phyloP scores from a whole-genome alignment of 1,139 yeast genomes.

The Meyerozyma guilliermondii region DNA sequence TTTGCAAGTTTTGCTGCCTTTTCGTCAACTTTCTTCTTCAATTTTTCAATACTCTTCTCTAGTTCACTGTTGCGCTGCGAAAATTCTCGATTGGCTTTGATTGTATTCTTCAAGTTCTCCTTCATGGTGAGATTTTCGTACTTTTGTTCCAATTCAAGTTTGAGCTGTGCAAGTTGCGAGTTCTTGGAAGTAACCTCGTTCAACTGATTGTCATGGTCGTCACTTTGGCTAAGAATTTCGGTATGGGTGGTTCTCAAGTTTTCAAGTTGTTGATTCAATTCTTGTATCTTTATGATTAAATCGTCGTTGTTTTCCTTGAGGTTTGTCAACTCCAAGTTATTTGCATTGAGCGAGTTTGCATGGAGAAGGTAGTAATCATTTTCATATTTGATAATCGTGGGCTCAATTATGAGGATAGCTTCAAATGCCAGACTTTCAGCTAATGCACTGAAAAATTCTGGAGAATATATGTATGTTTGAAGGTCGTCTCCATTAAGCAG shows the following conservation, averaged over 20 bases:
- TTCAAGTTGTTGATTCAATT: conserved; percentile 25
- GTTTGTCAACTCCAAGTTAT: conserved; percentile 35
- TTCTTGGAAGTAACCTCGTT: conserved; percentile 18
- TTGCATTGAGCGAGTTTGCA: conserved; percentile 36
- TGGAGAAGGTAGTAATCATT: conserved; percentile 40
- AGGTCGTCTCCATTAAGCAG: conserved; percentile 27
- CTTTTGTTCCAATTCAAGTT: conserved; percentile 18
- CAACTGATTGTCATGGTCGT: conserved; percentile 23
- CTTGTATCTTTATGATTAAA: conserved; percentile 16
- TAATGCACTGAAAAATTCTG: conserved; percentile 16
- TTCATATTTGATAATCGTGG: conserved; percentile 35
- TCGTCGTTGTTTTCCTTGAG: conserved; percentile 36
- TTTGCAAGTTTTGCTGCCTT: conserved; percentile 12
- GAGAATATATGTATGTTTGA: conserved; percentile 18
- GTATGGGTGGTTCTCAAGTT: conserved; percentile 32
- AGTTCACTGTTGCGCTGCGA: conserved; percentile 33
- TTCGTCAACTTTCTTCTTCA: conserved; percentile 13
- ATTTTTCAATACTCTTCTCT: conserved; percentile 26
- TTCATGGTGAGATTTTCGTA: conserved; percentile 41
- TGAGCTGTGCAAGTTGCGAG: neutral
- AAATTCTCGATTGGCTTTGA: conserved; percentile 42
- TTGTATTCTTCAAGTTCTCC: conserved; percentile 40
- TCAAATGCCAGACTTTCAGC: conserved; percentile 8
- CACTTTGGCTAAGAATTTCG: conserved; percentile 36
- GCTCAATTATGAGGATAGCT: conserved; percentile 19